phyloP scores from a whole-genome alignment of 306 rosid species.

The Rosa multiflora region DNA sequence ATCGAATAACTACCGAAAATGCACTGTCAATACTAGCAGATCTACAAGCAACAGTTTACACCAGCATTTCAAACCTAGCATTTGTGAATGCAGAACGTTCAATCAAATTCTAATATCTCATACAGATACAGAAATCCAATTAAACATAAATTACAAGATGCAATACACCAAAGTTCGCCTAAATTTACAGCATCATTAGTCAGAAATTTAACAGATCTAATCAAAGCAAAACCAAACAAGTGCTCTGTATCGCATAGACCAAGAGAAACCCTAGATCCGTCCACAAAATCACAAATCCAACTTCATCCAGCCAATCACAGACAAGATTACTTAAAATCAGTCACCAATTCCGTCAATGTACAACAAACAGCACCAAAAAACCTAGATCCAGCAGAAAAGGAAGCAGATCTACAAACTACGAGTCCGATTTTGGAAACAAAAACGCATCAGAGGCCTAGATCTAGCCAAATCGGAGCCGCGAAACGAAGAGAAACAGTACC shows the following conservation, averaged over 20 bases:
- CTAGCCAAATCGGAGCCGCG: neutral
- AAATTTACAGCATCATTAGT: neutral
- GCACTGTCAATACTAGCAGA: neutral
- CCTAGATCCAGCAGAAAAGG: neutral
- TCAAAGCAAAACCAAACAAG: neutral
- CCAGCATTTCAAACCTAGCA: neutral
- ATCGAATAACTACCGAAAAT: neutral
- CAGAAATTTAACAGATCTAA: conserved; percentile 4
- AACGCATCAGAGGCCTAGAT: neutral
- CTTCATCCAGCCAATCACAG: neutral
- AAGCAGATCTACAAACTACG: neutral
- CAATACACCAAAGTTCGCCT: neutral
- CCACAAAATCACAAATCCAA: neutral
- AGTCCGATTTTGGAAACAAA: neutral
- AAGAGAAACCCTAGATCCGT: neutral
- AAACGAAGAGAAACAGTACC: conserved; percentile 21
- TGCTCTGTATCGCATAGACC: neutral
- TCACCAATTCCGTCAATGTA: neutral
- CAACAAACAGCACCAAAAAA: neutral
- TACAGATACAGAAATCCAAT: neutral
- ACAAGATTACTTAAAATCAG: neutral
- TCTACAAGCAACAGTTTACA: neutral
- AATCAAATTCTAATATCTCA: neutral
- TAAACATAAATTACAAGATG: neutral
- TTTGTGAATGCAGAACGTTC: neutral